Evolutionary conservation across 495 filamentous ascomycete genomes (phyloP), one percentile per base, ranked within the genome.

Genomic region (Pyronema domesticum): DNA sequence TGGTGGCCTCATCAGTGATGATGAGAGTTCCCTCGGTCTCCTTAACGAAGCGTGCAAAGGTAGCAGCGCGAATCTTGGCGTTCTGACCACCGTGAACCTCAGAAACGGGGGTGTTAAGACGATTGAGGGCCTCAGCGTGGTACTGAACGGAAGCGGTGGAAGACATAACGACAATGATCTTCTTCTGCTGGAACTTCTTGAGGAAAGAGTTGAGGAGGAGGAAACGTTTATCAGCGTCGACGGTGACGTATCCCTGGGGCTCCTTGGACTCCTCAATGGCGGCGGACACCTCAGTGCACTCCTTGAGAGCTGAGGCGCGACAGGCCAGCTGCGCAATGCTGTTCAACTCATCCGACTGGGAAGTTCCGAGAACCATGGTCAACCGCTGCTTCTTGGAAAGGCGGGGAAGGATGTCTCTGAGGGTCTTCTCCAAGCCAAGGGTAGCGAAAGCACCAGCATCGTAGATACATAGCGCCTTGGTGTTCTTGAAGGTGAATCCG

Each of bases 121-220:
- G 50, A 8, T 47, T 56, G 14, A 64, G 36, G 11, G 63, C 52
- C n/a, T 64, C 45, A 0, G 53, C 40, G 49, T 53, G 58, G 48
- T 46, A 51, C 33, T 53, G 44, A 6, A 54, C 57, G 45, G 60
- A 54, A 8, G 57, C 46, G 30, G 62, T 64, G 37, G 62, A 64
- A 7, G 62, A 64, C 2, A 55, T 7, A 3, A 57, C 47, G 46
- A 64, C 48, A 36, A 64, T 19, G 10, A 63, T 54, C 23, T 64
- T 64, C 46, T 64, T 64, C 42, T 51, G 54, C 18, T 60, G 61
- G 37, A 64, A 64, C 37, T 60, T 64, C 55, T 64, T 64, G 47
- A 64, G 47, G 18, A 64, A 64, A 13, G 62, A 64, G 15, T 55
- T 50, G 13, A 64, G 61, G 17, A 64, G 23, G 10, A 64, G 17